A percentile compares a stretch with the other conserved stretches of the same genome.
These are phyloP conservation scores for Sphagnum contortum DNA, from an alignment of 225 moss, liverwort and hornwort species.

Conservation along the genomic window DNA sequence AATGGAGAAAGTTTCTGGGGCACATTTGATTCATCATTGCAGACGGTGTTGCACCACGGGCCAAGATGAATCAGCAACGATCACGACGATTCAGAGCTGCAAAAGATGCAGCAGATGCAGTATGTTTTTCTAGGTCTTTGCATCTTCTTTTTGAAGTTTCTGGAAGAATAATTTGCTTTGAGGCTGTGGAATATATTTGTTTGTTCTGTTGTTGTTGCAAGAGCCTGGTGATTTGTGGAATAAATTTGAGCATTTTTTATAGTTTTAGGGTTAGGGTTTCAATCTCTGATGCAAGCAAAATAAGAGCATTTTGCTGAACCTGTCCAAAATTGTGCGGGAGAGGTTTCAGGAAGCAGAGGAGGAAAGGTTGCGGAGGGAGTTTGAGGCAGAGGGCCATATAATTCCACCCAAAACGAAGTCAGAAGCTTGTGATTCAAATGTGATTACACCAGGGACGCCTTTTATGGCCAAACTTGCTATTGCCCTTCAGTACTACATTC, in stretches of 20 bases:
- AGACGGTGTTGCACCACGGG: constrained; percentile 97
- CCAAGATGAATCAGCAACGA: constrained; percentile 98
- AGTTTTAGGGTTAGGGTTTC: constrained; percentile 25
- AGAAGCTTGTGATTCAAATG: constrained; percentile 88
- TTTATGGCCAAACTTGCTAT: constrained; percentile 93
- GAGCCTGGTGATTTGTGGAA: no score
- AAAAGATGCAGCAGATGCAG: constrained; percentile 92
- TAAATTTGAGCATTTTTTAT: no score
- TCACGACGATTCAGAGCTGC: constrained; percentile 93
- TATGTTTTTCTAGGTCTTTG: constrained; percentile 9
- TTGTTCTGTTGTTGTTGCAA: no score
- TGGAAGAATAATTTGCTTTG: no score
- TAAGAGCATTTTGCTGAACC: no score
- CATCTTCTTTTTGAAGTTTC: neutral
- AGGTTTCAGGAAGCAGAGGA: constrained; percentile 67
- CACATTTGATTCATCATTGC: neutral
- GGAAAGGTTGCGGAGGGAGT: constrained; percentile 76
- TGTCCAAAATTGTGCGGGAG: no score
- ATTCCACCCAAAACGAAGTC: constrained; percentile 75
- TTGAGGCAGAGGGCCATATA: constrained; percentile 77
- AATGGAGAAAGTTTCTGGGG: no score
- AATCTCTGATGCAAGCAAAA: no score
- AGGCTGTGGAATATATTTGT: no score
- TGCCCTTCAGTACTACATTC: constrained; percentile 91
- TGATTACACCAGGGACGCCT: constrained; percentile 95